Base-by-base conservation (phyloP, 2,329 filamentous ascomycete genomes). In the Penicillium nordicum region DNA sequence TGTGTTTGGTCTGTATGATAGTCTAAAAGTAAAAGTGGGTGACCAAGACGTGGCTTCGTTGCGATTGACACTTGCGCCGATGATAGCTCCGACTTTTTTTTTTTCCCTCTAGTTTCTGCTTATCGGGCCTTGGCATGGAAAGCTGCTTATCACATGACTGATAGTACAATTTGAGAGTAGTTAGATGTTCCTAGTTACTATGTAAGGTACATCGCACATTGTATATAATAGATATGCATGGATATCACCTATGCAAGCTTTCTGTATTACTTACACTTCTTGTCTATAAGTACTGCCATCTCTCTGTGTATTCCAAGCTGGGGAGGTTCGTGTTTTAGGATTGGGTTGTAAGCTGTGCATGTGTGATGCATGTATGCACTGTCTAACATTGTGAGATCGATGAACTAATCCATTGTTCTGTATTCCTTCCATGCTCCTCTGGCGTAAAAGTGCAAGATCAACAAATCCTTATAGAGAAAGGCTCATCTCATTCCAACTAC, bases 41-140 rank as follows among this genome's bases (percentile, higher is more conserved):
- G 38, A 34, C 3, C 29, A 37, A 44, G 55, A 57, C 30, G 45
- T 43, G 50, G 36, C 23, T 41, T 60, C 47, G 49, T 52, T 44
- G 32, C 48, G 45, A 50, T 45, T 50, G 30, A 51, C 40, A 45
- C 29, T n/a, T 12, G 47, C 55, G 47, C 57, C 51, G 45, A 48
- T 44, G 45, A 57, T 64, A 59, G 41, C 58, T 60, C 61, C 58
- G 58, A 64, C 63, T 64, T 66, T 66, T 66, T 66, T 66, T 66
- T 66, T 66, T 65, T 61, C 44, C 32, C 48, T 62, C 49, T 45
- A 48, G 53, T 55, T 43, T 56, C 48, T 56, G 53, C 63, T 65
- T 65, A 66, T 66, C 63, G 55, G 48, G 64, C 58, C 64, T 66
- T 66, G 64, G 64, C 64, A 48, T 54, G 53, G 57, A 56, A 57